Evolutionary conservation across 2,329 filamentous ascomycete genomes (phyloP), one percentile per base, ranked within the genome.

Genomic region (Dothidotthia symphoricarpi): DNA sequence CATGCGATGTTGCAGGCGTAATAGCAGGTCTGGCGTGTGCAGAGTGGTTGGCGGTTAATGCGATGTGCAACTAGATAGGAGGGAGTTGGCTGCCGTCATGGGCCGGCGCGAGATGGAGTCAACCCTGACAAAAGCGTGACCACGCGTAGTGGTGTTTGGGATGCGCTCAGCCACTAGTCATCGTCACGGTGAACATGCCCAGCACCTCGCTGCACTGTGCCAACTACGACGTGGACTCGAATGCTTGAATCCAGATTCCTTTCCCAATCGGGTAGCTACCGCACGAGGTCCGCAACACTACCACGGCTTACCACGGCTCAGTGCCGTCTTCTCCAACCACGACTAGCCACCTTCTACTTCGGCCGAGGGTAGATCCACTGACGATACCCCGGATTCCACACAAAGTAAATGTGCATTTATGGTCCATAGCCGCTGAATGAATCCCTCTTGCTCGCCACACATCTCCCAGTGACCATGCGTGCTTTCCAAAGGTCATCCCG

Each of bases 401-500:
- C 40, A 43, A 43, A 40, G 28, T 22, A 38, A 35, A 43, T 49
- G 46, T 45, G 38, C 40, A 47, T 49, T 34, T 43, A 45, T 9
- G 19, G 5, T 5, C 19, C 19, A 22, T 22, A 22, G 19, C 19
- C 19, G 19, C 19, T 22, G 19, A 9, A 22, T 22, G 19, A 22
- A 9, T 22, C 9, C 9, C 9, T 22, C 19, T 36, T 41, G 26
- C 36, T 51, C 29, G 32, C 39, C 34, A 37, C 26, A 43, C 16
- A 25, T 25, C 24, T 10, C 16, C 40, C 31, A 34, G 56, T 59
- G 46, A 64, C 28, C 24, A 66, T 67, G 63, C 63, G 61, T 52
- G 61, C 63, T 42, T 47, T 65, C 25, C 54, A 53, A 37, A 64
- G 55, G 39, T 61, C 63, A 15, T 49, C 51, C 26, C 49, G 54